Evolutionary conservation across 1,284 basidiomycete genomes (phyloP).

Genomic region (Meira miltonrushii): DNA sequence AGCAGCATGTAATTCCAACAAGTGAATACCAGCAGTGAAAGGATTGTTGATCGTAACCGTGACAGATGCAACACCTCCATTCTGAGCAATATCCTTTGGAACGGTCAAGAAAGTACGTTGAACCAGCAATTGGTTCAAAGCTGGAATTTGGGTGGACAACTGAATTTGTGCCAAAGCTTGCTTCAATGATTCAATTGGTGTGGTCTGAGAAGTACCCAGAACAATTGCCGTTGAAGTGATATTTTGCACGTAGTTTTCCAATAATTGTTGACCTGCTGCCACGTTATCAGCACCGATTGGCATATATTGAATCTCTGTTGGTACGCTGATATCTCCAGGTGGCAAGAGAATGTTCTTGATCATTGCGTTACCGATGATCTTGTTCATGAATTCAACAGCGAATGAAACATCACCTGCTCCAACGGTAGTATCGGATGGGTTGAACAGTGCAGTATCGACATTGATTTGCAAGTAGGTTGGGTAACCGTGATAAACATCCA

Average conservation of each 20-base stretch:
- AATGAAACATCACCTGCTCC: conserved; percentile 66
- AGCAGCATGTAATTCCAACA: conserved; percentile 61
- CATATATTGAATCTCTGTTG: conserved; percentile 63
- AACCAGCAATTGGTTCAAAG: conserved; percentile 65
- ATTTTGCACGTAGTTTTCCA: conserved; percentile 70
- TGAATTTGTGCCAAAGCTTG: conserved; percentile 63
- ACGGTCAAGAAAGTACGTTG: conserved; percentile 48
- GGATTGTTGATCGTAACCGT: conserved; percentile 61
- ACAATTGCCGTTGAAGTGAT: conserved; percentile 62
- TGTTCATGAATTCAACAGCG: conserved; percentile 60
- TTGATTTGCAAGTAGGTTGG: conserved; percentile 67
- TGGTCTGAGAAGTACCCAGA: conserved; percentile 61
- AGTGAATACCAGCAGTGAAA: conserved; percentile 70
- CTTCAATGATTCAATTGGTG: conserved; percentile 64
- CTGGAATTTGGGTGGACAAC: conserved; percentile 65
- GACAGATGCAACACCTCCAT: conserved; percentile 25
- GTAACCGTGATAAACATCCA: conserved; percentile 70
- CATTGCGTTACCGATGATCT: conserved; percentile 63
- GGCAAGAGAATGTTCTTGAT: conserved; percentile 55
- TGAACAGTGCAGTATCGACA: conserved; percentile 55
- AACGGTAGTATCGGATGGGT: conserved; percentile 65
- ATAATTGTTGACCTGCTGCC: conserved; percentile 61
- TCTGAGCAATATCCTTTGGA: conserved; percentile 50
- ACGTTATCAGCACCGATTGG: conserved; percentile 61
- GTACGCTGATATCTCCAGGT: conserved; percentile 30